Evolutionary conservation across 2,329 filamentous ascomycete genomes (phyloP), one percentile per base, ranked within the genome.

Genomic region (Colletotrichum sp.): DNA sequence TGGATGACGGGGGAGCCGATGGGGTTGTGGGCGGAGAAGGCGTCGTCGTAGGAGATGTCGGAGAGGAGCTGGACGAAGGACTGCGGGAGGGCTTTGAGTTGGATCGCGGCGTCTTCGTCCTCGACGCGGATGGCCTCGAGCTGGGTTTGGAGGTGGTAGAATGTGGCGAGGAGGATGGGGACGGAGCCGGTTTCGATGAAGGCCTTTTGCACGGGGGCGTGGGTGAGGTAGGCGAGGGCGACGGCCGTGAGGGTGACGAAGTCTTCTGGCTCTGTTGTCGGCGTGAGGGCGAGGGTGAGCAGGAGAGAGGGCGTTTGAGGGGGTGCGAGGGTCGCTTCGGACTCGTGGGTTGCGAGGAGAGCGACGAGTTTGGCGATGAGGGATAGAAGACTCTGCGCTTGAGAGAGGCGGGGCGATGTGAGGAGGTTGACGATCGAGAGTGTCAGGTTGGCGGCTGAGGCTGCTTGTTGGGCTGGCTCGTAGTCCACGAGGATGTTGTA

Each of bases 401-500:
- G 80, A 21, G 82, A 81, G 24, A 90, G 81, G 8, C 84, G 84
- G 0, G 88, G 86, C 4, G 88, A 86, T 1, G 86, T 85, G 18
- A 93, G 83, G 18, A 92, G 84, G 13, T 84, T 80, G 49, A 91
- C 83, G 44, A 93, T 85, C 8, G 86, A 84, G 18, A 81, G 83
- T 77, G 87, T 91, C 26, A 93, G 83, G 6, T 84, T 83, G 5
- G 88, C 88, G 76, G 90, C 83, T 12, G 88, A 91, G 12, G 67
- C 67, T 15, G 90, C 90, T 10, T 90, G 87, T 78, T 93, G 92
- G 18, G 91, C 90, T 6, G 90, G 89, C 78, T 90, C 90, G 80
- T 92, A 93, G 80, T 93, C 92, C 16, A 93, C 88, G 71, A 91
- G 88, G 64, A 92, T 87, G 79, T 93, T 93, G 82, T 90, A 92